These are phyloP conservation scores for Raphanus sativus DNA, from an alignment of 345 rosid genomes.

Conservation along the genomic window DNA sequence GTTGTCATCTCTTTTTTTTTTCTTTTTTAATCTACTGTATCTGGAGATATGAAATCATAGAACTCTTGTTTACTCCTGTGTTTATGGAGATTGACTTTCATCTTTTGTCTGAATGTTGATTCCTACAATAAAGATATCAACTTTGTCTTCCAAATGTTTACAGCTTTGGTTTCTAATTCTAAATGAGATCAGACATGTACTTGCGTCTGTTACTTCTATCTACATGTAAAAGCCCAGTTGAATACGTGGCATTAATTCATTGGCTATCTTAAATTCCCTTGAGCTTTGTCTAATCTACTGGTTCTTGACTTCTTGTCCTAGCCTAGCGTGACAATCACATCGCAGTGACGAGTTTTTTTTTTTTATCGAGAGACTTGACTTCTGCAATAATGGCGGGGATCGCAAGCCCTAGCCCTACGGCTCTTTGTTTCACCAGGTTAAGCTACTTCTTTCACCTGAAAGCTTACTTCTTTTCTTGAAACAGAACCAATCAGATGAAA, in stretches of 20 bases:
- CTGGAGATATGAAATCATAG: constrained; percentile 42
- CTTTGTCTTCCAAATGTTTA: background rate
- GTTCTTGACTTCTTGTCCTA: constrained; percentile 33
- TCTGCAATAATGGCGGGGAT: constrained; percentile 60
- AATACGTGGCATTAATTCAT: constrained; percentile 66
- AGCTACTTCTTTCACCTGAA: background rate
- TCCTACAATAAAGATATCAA: constrained; percentile 19
- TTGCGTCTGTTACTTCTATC: constrained; percentile 1
- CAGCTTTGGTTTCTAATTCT: too few relatives aligned
- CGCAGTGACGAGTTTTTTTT: constrained; percentile 11
- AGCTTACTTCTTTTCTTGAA: background rate
- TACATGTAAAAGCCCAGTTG: constrained; percentile 8
- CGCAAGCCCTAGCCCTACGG: constrained; percentile 42
- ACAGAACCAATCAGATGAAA: constrained; percentile 1
- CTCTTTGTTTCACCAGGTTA: constrained; percentile 61
- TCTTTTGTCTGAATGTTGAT: constrained; percentile 25
- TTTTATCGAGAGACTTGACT: constrained; percentile 7
- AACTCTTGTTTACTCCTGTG: constrained; percentile 33
- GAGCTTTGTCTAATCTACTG: constrained; percentile 28
- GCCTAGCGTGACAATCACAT: constrained; percentile 19
- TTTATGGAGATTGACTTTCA: constrained; percentile 16
- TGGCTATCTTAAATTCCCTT: constrained; percentile 56
- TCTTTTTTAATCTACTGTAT: constrained; percentile 32
- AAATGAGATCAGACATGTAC: background rate
- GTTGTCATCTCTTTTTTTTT: background rate